These are phyloP conservation scores for Drosera capensis DNA, from an alignment of 148 eudicot species.

Conservation along the genomic window DNA sequence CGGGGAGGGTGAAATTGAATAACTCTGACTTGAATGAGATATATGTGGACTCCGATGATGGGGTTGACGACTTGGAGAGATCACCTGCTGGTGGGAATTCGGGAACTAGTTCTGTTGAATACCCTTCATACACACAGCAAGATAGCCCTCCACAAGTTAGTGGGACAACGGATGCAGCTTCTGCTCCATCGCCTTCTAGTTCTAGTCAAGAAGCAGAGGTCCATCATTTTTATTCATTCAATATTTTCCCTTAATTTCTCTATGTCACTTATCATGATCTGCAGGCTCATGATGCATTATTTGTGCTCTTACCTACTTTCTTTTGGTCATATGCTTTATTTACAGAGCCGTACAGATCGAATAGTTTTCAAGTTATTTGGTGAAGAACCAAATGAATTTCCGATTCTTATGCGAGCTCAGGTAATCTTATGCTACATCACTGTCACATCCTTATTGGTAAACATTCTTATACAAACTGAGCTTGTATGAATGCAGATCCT, in stretches of 20 bases:
- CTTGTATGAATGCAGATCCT: constrained; percentile 39
- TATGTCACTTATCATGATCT: not conserved
- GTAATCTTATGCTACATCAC: constrained; percentile 11
- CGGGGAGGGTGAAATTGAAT: constrained; percentile 25
- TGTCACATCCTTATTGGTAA: not conserved
- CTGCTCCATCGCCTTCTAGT: constrained; percentile 70
- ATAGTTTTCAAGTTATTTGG: constrained; percentile 87
- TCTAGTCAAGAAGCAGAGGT: constrained; percentile 88
- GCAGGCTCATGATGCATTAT: not conserved
- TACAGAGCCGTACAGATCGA: constrained; percentile 72
- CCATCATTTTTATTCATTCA: not conserved
- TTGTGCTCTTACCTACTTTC: not conserved
- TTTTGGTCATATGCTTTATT: not conserved
- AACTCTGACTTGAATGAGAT: constrained; percentile 58
- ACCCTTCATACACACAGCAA: constrained; percentile 32
- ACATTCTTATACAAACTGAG: not conserved
- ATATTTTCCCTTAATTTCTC: not conserved
- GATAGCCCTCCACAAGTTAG: constrained; percentile 67
- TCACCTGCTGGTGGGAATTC: constrained; percentile 14
- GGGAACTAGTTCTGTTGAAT: constrained; percentile 3
- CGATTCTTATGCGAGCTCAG: constrained; percentile 51
- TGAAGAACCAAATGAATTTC: constrained; percentile 78
- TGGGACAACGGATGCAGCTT: constrained; percentile 57
- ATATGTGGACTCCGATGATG: constrained; percentile 72
- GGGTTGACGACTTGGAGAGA: constrained; percentile 26